Percentiles rank a stretch among this genome's conserved stretches.
These are phyloP conservation scores for Asterella californica DNA, from an alignment of 225 moss, liverwort and hornwort genomes.

Conservation along the genomic window DNA sequence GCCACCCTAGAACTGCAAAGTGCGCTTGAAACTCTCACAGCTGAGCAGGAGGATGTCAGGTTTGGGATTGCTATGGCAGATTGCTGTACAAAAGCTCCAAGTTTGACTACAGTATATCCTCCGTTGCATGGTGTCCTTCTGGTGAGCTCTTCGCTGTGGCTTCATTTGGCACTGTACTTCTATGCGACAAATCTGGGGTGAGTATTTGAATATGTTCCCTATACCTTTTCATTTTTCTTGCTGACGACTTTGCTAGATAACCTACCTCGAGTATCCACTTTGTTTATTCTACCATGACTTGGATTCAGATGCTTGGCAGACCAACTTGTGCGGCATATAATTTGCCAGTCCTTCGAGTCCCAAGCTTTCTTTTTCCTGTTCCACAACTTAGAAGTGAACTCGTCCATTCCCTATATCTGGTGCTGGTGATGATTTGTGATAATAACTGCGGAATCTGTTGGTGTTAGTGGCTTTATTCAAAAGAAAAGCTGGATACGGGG, in stretches of 20 bases:
- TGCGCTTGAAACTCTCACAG: background rate
- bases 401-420: background rate
- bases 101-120: slow-evolving; percentile 52
- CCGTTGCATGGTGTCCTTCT: slow-evolving; percentile 78
- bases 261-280: background rate
- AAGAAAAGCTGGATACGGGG: slow-evolving; percentile 50
- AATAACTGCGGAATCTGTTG: background rate
- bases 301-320: background rate
- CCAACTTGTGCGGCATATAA: background rate
- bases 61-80: slow-evolving; percentile 93
- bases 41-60: slow-evolving; percentile 45
- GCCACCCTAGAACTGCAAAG: background rate
- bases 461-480: slow-evolving; percentile 64
- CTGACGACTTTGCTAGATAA: too few species aligned
- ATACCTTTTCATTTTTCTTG: background rate
- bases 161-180: slow-evolving; percentile 54
- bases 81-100: slow-evolving; percentile 68
- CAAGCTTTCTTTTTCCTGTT: background rate
- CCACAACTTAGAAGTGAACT: background rate
- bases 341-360: too few species aligned
- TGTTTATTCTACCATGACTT: background rate
- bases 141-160: slow-evolving; percentile 75
- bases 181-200: slow-evolving; percentile 88
- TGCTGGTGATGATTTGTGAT: background rate
- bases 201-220: background rate